Percentiles rank a stretch among this genome's conserved stretches.
Evolutionary conservation across 169 alveolate genomes (phyloP).

Genomic region (Perkinsus chesapeaki): DNA sequence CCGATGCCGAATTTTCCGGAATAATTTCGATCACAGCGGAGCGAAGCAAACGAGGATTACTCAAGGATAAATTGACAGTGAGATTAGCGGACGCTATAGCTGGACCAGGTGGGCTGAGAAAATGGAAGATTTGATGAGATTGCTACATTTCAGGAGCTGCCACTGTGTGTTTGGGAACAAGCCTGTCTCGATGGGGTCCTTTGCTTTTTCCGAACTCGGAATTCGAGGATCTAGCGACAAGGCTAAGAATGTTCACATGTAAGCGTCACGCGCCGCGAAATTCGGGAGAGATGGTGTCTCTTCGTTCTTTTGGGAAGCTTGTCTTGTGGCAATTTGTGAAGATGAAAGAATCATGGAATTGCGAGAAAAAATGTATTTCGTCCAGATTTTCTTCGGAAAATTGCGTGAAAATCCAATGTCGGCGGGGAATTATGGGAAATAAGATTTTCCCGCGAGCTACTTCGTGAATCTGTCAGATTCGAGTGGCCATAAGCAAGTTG

Average conservation of each 20-base stretch:
- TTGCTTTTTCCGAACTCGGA: not conserved
- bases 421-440: not conserved
- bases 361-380: too few species aligned
- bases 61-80: not conserved
- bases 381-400: too few species aligned
- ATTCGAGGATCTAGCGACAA: not conserved
- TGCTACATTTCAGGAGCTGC: not conserved
- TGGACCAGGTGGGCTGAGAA: not conserved
- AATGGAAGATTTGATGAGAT: not conserved
- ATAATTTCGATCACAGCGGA: not conserved
- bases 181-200: not conserved
- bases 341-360: not conserved
- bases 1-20: not conserved
- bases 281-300: not conserved
- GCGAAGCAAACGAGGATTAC: not conserved
- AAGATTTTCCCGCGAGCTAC: not conserved
- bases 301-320: not conserved
- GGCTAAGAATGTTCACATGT: not conserved
- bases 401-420: too few species aligned
- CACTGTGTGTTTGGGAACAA: not conserved
- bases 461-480: not conserved
- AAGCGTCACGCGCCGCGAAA: not conserved
- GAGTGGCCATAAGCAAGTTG: not conserved
- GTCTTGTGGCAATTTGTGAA: not conserved
- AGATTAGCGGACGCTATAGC: not conserved